Conservation (phyloP, 768 basidiomycete genomes). For the Sporobolomyces phaffii region DNA sequence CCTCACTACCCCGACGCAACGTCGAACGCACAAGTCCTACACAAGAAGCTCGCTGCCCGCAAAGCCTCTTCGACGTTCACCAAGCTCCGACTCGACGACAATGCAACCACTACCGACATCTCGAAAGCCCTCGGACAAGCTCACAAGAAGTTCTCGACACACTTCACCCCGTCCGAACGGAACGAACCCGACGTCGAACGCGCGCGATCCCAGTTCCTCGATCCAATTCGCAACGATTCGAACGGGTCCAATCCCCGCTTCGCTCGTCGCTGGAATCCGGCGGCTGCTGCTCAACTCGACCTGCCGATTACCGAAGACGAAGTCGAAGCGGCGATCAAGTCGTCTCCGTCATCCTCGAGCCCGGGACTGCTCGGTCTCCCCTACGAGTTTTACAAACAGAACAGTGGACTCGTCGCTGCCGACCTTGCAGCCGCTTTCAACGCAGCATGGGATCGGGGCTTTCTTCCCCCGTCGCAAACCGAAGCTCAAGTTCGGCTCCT, state of each 20-base stretch:
- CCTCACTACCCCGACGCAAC: not conserved
- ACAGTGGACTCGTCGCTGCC: not conserved
- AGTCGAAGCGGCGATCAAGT: not conserved
- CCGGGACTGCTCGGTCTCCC: conserved; percentile 3
- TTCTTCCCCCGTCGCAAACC: not conserved
- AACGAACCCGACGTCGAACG: not conserved
- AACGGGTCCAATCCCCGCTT: not conserved
- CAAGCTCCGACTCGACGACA: not conserved
- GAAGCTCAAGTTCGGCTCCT: conserved; percentile 8
- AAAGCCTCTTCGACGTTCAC: not conserved
- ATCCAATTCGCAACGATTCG: not conserved
- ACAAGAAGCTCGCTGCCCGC: not conserved
- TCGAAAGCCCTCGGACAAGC: not conserved
- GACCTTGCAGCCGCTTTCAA: not conserved
- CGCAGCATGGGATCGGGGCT: not conserved
- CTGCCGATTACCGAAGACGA: not conserved
- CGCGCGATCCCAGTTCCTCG: not conserved
- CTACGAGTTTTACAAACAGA: conserved; percentile 12
- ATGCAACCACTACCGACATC: not conserved
- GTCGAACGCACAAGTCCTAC: not conserved
- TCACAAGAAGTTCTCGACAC: not conserved
- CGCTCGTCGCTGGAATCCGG: not conserved
- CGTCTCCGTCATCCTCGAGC: not conserved
- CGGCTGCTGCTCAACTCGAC: not conserved
- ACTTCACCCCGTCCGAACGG: not conserved